These are phyloP conservation scores for Penicillium argentinense DNA, from an alignment of 495 filamentous ascomycete genomes.

Conservation along the genomic window DNA sequence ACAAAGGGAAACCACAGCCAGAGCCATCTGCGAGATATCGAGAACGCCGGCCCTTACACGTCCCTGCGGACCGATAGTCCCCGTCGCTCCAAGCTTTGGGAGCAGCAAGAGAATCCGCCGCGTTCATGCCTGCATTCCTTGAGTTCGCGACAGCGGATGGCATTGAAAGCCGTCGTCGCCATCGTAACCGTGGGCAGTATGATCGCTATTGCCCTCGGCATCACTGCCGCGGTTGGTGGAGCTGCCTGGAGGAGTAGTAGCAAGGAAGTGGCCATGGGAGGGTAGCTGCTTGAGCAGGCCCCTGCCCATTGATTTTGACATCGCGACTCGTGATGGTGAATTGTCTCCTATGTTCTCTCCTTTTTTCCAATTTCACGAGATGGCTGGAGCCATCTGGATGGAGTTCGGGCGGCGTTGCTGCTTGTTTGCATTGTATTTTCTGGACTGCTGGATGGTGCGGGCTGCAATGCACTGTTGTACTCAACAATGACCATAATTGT, in stretches of 20 bases:
- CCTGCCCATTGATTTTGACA: too few relatives aligned
- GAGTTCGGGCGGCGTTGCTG: too few relatives aligned
- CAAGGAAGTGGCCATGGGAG: conserved; percentile 22
- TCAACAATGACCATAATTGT: not conserved
- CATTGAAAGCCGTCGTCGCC: conserved; percentile 53
- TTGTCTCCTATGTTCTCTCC: too few relatives aligned
- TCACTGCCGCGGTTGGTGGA: conserved; percentile 59
- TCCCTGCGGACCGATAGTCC: conserved; percentile 16
- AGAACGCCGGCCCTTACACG: conserved; percentile 26
- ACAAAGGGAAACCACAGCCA: conserved; percentile 29
- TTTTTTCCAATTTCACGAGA: too few relatives aligned
- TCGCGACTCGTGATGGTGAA: too few relatives aligned
- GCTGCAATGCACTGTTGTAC: not conserved
- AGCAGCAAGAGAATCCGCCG: conserved; percentile 29
- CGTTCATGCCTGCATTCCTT: conserved; percentile 39
- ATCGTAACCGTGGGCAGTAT: conserved; percentile 57
- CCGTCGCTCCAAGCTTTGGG: conserved; percentile 45
- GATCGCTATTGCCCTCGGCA: conserved; percentile 62
- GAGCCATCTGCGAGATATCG: conserved; percentile 29
- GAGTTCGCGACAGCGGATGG: conserved; percentile 50
- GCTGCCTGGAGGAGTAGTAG: conserved; percentile 51
- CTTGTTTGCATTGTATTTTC: not conserved
- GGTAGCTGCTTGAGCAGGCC: conserved; percentile 5
- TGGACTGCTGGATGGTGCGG: not conserved
- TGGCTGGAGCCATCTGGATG: too few relatives aligned